Base-by-base conservation (phyloP, 192 early-diverging fungal species). In the Rhizophagus clarus region DNA sequence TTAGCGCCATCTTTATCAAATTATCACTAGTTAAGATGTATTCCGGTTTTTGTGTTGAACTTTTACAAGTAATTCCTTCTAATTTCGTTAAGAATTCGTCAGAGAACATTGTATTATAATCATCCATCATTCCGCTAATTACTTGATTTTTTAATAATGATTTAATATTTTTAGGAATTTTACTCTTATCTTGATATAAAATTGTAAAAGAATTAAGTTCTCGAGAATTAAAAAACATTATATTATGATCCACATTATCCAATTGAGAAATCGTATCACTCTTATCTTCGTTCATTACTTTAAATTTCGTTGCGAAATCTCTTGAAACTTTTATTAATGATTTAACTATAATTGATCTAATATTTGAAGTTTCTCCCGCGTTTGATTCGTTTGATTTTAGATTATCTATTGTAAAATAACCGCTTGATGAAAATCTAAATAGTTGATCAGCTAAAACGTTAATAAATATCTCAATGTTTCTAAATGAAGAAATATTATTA, bases 1-100 rank as follows among this genome's bases (percentile, higher is more conserved):
- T 77, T 37, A 77, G 22, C 61, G 75, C 62, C 75, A 77, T 77
- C 61, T 77, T 77, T 24, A 77, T 60, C n/a, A 77, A 32, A 34
- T 77, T 77, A 24, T 77, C 75, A 67, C n/a, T 32, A 24, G 75
- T 11, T 60, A 77, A 32, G 1, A 40, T 26, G 10, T 77, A 77
- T 37, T 60, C 31, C 3, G 24, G 6, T 24, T 66, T 3, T 71
- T 34, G 40, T 14, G n/a, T 56, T 29, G 56, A 63, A 20, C 37
- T n/a, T n/a, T n/a, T 76, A 63, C 74, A 61, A 76, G 74, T 61
- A 17, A 77, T 73, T 24, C 22, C n/a, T 29, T 77, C 63, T 34
- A 77, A 40, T 26, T 40, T 61, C 17, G n/a, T 66, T 40, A 68
- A 51, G 11, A 77, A 11, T 24, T 14, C 29, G 8, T 22, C 6